Evolutionary conservation across 2,329 filamentous ascomycete genomes (phyloP), one percentile per base, ranked within the genome.

Genomic region (Didymosphaeria variabile): DNA sequence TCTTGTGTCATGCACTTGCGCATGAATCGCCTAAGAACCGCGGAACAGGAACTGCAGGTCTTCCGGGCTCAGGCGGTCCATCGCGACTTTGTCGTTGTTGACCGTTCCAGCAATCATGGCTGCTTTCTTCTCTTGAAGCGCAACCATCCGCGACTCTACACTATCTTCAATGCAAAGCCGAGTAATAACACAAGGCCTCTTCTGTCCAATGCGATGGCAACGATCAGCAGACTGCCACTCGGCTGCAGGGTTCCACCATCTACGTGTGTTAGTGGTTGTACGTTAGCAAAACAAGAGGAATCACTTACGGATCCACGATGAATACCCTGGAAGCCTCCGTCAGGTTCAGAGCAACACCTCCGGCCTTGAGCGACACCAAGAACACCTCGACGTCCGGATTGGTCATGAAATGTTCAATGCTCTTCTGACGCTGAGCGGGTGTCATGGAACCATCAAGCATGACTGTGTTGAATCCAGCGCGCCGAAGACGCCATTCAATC

Each of bases 171-270:
- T 97, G 75, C 93, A 96, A 12, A 99, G 87, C 31, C 95, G 89
- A 1, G 94, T 98, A 70, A 99, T 97, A 38, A 92, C 92, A 76
- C 95, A 98, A 31, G 94, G 94, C 8, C 95, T 91, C 50, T 90
- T 92, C 82, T 99, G 95, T 34, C 95, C 95, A 69, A 98, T 99
- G 58, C 95, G 93, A 80, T 98, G 95, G 68, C 82, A 84, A 52
- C 83, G 81, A 65, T 99, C 95, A 2, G 95, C 95, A 63, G 91
- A 95, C 80, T 99, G 95, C 95, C 95, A 99, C 81, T 99, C 95
- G 0, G 94, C 94, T n/a, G 94, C 94, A n/a, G 95, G 95, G 70
- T 98, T 98, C 95, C 95, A 99, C 95, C 95, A 98, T 69, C 91
- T 93, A 67, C 38, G 63, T 15, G 29, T 19, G 55, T 81, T 68